Base-by-base conservation (phyloP, 1,284 basidiomycete genomes). In the Pseudozyma thailandica region DNA sequence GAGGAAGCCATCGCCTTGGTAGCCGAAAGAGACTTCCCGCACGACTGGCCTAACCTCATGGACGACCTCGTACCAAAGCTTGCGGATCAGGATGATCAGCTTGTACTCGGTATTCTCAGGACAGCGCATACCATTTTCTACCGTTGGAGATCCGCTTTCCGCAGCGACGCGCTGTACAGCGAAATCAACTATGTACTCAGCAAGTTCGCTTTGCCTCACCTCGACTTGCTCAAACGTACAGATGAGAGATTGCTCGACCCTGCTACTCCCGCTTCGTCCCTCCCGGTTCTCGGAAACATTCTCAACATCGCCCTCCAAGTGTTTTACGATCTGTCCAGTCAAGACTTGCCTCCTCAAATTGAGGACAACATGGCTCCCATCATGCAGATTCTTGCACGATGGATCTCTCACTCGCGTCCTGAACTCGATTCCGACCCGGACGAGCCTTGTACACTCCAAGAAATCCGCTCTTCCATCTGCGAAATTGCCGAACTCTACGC, bases 61-160 rank as follows among this genome's bases (percentile, higher is more conserved):
- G 78, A 81, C 47, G 73, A 78, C 33, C 71, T 82, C 25, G 77
- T 81, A 2, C 94, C 43, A 81, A 85, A 46, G 92, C 92, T 57
- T 86, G 94, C 39, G 90, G 91, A 13, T 84, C 87, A 9, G 87
- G 89, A 97, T 80, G 93, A 92, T 83, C 89, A 90, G 69, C 84
- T 93, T 74, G 95, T 97, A 82, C 87, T 94, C 35, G 92, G 91
- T 52, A 91, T 98, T 8, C 87, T 99, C 33, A 89, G 95, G 76
- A 94, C 94, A 0, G 92, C 93, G 0, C 95, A 98, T 84, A 94
- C 93, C 38, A 98, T 98, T 79, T 98, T 97, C 85, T 88, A 89
- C 52, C 88, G 90, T 70, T 98, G 95, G 95, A 89, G 95, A 52
- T 89, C 92, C 5, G 91, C 91, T 77, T 92, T 94, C 78, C 89